A percentile compares a stretch with the other conserved stretches of the same genome.
Evolutionary conservation across 2,329 filamentous ascomycete genomes (phyloP).

Genomic region (Colletotrichum eleusines): DNA sequence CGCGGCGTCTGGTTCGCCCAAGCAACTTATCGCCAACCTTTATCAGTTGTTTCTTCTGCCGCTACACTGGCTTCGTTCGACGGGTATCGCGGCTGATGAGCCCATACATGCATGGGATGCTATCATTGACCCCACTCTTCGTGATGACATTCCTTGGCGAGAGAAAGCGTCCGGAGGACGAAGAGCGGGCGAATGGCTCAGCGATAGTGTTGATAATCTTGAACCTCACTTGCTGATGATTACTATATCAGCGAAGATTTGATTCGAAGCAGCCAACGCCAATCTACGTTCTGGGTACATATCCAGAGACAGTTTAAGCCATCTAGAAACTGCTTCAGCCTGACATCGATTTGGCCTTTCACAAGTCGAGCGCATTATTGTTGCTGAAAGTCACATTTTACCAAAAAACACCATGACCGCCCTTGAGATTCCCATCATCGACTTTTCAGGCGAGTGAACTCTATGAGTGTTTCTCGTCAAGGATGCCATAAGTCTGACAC

Average conservation of each 20-base stretch:
- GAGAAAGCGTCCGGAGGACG: not conserved
- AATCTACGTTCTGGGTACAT: not conserved
- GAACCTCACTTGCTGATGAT: not conserved
- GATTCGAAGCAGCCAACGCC: not conserved
- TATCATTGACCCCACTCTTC: constrained; percentile 35
- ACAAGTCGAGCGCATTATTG: not conserved
- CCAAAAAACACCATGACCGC: constrained; percentile 2
- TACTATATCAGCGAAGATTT: constrained; percentile 2
- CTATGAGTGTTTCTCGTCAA: rapidly evolving
- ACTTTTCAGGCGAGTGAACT: constrained; percentile 46
- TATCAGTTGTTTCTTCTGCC: constrained; percentile 3
- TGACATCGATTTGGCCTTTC: not conserved
- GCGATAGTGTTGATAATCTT: not conserved
- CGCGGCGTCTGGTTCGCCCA: not conserved
- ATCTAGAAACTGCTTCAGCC: too few species aligned
- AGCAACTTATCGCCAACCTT: not conserved
- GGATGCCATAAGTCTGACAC: not conserved
- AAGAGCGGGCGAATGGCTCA: not conserved
- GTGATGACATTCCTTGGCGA: not conserved
- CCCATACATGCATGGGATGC: not conserved
- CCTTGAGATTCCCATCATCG: constrained; percentile 47
- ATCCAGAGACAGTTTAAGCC: not conserved
- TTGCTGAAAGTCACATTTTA: too few species aligned
- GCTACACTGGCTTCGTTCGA: not conserved
- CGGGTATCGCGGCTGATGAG: not conserved